A percentile compares a stretch with the other conserved stretches of the same genome.
phyloP scores from a whole-genome alignment of 805 yeast genomes.

The Starmerella apicola region DNA sequence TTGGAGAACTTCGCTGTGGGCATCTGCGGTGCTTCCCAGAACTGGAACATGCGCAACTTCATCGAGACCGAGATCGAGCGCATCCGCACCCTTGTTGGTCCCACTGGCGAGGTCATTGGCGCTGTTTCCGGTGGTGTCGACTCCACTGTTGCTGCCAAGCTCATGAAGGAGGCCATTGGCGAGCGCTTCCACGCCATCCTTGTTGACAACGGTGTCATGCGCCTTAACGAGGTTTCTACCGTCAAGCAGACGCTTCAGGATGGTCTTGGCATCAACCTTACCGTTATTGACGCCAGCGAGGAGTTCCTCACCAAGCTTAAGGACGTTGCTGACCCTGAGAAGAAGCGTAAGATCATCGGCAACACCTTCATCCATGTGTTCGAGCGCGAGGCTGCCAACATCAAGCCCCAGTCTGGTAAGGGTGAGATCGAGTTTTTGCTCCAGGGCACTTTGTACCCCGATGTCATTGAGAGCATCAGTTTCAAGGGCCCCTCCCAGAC shows the following conservation, averaged over 20 bases:
- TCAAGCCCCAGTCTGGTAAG: slow-evolving; percentile 70
- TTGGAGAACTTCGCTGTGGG: slow-evolving; percentile 86
- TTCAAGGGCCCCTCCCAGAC: slow-evolving; percentile 99
- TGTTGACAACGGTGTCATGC: slow-evolving; percentile 96
- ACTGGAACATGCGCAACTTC: slow-evolving; percentile 98
- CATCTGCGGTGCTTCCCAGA: slow-evolving; percentile 74
- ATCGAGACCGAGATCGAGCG: slow-evolving; percentile 92
- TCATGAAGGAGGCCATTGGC: slow-evolving; percentile 97
- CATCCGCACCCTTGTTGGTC: slow-evolving; percentile 84
- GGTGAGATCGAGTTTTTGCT: slow-evolving; percentile 82
- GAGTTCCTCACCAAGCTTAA: slow-evolving; percentile 73
- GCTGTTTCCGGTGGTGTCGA: slow-evolving; percentile 99
- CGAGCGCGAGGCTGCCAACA: slow-evolving; percentile 88
- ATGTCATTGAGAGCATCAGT: slow-evolving; percentile 94
- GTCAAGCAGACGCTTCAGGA: slow-evolving; percentile 83
- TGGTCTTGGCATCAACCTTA: slow-evolving; percentile 88
- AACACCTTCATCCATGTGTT: slow-evolving; percentile 94
- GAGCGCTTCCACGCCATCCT: slow-evolving; percentile 96
- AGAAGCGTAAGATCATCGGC: slow-evolving; percentile 97
- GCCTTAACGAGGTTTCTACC: slow-evolving; percentile 79
- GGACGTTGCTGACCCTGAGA: slow-evolving; percentile 97
- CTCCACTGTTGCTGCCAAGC: slow-evolving; percentile 97
- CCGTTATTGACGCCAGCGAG: slow-evolving; percentile 88
- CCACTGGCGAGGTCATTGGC: slow-evolving; percentile 96
- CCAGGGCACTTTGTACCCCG: slow-evolving; percentile 97